Conservation (phyloP, 805 yeast species). For the Kazachstania bromeliacearum region DNA sequence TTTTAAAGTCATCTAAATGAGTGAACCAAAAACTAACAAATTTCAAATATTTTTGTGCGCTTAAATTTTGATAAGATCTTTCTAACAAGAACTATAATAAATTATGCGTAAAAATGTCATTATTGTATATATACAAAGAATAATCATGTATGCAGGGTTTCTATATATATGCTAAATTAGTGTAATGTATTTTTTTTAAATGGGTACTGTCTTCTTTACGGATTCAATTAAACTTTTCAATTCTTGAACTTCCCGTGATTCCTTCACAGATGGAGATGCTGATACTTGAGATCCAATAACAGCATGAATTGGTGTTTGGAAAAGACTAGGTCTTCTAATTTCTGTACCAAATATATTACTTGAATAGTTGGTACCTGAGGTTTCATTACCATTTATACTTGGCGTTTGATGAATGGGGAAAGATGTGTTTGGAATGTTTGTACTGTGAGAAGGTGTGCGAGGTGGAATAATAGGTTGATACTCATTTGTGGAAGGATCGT, state of each 20-base stretch:
- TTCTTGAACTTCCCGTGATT: constrained; percentile 14
- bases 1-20: too few species aligned
- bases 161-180: too few species aligned
- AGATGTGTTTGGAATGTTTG: constrained; percentile 9
- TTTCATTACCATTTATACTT: neutral
- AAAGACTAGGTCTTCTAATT: constrained; percentile 9
- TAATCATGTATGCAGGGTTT: too few species aligned
- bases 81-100: too few species aligned
- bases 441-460: constrained; percentile 14
- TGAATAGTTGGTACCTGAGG: constrained; percentile 1
- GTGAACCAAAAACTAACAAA: too few species aligned
- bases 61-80: too few species aligned
- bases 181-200: too few species aligned
- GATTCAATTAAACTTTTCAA: constrained; percentile 22
- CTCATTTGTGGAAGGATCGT: neutral
- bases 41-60: too few species aligned
- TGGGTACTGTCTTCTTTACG: constrained; percentile 19
- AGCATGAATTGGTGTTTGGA: constrained; percentile 16
- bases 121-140: too few species aligned
- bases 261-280: constrained; percentile 2
- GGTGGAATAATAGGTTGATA: constrained; percentile 5
- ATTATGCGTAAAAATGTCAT: too few species aligned
- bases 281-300: neutral
- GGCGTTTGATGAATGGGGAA: constrained; percentile 3
- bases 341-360: constrained; percentile 2